Conservation (phyloP, 2,329 filamentous ascomycete genomes). For the Sporothrix variecibatus region DNA sequence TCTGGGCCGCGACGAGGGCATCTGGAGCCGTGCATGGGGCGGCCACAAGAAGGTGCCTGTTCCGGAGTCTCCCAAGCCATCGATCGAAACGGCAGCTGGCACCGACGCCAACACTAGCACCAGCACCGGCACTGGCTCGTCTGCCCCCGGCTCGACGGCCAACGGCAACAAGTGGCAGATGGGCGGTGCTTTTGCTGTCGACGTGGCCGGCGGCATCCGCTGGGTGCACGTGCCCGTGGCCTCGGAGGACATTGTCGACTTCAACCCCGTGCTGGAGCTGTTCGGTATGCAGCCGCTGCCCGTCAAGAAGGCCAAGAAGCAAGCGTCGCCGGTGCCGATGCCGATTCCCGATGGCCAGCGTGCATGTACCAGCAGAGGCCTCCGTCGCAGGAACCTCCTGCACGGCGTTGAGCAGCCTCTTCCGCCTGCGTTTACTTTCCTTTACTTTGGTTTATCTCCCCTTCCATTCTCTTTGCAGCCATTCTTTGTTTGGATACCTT, state of each 20-base stretch:
- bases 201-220: constrained; percentile 52
- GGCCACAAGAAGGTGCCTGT: constrained; percentile 40
- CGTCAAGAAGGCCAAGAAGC: constrained; percentile 18
- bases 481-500: not conserved
- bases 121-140: constrained; percentile 19
- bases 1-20: constrained; percentile 62
- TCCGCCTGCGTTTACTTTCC: not conserved
- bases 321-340: constrained; percentile 3
- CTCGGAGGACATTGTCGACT: constrained; percentile 57
- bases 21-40: constrained; percentile 56
- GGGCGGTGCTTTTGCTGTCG: constrained; percentile 64
- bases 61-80: constrained; percentile 19
- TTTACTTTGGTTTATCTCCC: not conserved
- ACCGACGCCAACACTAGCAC: constrained; percentile 18
- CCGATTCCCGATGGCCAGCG: constrained; percentile 16
- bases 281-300: constrained; percentile 26
- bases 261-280: constrained; percentile 39
- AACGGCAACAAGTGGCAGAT: constrained; percentile 71
- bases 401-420: not conserved
- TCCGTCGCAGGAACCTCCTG: not conserved
- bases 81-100: constrained; percentile 39
- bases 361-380: constrained; percentile 19
- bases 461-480: not conserved
- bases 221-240: constrained; percentile 53
- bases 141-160: not conserved